phyloP scores from a whole-genome alignment of 208 protist genomes.

The Leishmania tarentolae region DNA sequence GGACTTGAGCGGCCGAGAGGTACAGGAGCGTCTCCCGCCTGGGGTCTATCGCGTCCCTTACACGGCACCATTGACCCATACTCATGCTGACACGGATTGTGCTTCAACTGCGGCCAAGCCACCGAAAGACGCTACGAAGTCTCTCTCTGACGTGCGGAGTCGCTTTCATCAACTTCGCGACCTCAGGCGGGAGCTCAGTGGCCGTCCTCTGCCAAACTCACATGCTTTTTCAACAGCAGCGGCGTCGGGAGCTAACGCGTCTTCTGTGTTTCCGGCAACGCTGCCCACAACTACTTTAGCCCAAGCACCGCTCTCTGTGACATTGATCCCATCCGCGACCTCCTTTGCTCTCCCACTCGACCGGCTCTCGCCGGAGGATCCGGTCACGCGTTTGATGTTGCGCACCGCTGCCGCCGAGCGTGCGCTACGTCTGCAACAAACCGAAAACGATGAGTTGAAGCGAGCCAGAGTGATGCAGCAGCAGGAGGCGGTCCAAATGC shows the following conservation, averaged over 20 bases:
- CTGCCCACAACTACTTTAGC: background rate
- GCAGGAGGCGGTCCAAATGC: constrained; percentile 35
- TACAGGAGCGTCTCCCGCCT: background rate
- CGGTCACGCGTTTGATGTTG: constrained; percentile 20
- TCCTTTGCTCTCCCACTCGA: constrained; percentile 24
- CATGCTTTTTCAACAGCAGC: background rate
- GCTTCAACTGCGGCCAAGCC: background rate
- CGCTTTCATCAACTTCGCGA: constrained; percentile 29
- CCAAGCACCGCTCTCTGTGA: background rate
- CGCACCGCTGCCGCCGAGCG: constrained; percentile 48
- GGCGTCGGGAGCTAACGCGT: background rate
- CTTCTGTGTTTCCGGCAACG: background rate
- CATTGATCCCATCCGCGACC: background rate
- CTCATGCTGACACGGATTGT: background rate
- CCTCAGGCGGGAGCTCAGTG: constrained; percentile 25
- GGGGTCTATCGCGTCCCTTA: constrained; percentile 7
- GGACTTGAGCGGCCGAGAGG: background rate
- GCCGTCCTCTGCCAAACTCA: background rate
- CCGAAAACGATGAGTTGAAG: constrained; percentile 62
- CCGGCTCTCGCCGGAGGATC: constrained; percentile 12
- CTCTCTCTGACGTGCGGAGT: constrained; percentile 2
- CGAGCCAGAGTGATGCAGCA: constrained; percentile 28
- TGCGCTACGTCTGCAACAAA: constrained; percentile 43
- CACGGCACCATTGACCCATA: background rate
- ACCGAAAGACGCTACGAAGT: background rate